Conservation (phyloP, 257 asterid genomes). For the Nyctanthes arbortristis region DNA sequence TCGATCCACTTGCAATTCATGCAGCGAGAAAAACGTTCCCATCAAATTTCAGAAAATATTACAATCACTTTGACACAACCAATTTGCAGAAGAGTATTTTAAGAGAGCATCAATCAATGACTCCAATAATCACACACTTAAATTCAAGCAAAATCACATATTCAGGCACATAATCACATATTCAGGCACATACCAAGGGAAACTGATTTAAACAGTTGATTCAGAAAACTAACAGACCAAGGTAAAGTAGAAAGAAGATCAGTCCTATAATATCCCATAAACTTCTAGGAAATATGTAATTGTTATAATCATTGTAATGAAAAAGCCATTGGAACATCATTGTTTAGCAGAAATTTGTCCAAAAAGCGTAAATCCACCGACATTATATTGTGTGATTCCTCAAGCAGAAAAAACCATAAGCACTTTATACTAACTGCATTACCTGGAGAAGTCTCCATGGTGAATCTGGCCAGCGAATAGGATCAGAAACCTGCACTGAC, state of each 20-base stretch:
- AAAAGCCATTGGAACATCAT: background rate
- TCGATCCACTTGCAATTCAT: background rate
- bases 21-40: background rate
- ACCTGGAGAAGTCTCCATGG: conserved; percentile 63
- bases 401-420: background rate
- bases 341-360: background rate
- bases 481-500: conserved; percentile 43
- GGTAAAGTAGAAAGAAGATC: background rate
- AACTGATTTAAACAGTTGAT: background rate
- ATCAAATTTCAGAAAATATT: background rate
- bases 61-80: too few species aligned
- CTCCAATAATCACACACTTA: background rate
- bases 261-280: background rate
- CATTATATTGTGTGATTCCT: background rate
- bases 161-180: too few species aligned
- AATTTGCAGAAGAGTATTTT: background rate
- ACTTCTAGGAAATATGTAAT: background rate
- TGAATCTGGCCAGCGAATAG: conserved; percentile 57
- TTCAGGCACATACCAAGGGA: background rate
- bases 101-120: background rate
- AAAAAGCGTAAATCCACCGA: background rate
- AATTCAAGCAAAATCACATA: background rate
- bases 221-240: background rate
- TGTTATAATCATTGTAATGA: background rate
- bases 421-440: background rate